phyloP scores from a whole-genome alignment of 1,284 basidiomycete genomes.

The Veloboletus limbatus region DNA sequence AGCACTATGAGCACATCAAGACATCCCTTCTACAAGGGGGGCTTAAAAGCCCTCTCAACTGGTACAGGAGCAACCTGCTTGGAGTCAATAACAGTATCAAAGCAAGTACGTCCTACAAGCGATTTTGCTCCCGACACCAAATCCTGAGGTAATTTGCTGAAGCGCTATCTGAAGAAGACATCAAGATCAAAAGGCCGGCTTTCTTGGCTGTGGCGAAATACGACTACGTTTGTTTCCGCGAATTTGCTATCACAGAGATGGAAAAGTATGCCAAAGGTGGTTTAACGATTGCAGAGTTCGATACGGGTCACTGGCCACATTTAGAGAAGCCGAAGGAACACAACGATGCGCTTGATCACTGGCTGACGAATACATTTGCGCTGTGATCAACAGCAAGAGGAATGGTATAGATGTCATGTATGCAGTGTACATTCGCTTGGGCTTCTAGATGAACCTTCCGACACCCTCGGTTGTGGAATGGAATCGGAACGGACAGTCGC shows the following conservation, averaged over 20 bases:
- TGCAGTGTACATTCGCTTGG: constrained; percentile 5
- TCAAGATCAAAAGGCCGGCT: constrained; percentile 28
- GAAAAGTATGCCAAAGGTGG: constrained; percentile 31
- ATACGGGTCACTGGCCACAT: constrained; percentile 33
- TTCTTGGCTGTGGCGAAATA: constrained; percentile 33
- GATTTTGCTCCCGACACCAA: neutral
- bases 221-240: constrained; percentile 27
- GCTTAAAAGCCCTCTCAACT: constrained; percentile 32
- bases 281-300: constrained; percentile 29
- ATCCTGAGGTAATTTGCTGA: neutral
- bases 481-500: no score
- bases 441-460: neutral
- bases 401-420: constrained; percentile 4
- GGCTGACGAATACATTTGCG: constrained; percentile 22
- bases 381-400: constrained; percentile 6
- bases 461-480: neutral
- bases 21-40: constrained; percentile 27
- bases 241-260: constrained; percentile 23
- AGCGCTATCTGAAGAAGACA: constrained; percentile 26
- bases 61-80: constrained; percentile 26
- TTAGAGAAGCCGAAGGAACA: constrained; percentile 30
- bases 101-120: constrained; percentile 19
- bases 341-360: constrained; percentile 32
- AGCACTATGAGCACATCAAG: constrained; percentile 30
- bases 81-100: constrained; percentile 24